A percentile compares a stretch with the other conserved stretches of the same genome.
phyloP scores from a whole-genome alignment of 257 asterid genomes.

The Catharanthus roseus region DNA sequence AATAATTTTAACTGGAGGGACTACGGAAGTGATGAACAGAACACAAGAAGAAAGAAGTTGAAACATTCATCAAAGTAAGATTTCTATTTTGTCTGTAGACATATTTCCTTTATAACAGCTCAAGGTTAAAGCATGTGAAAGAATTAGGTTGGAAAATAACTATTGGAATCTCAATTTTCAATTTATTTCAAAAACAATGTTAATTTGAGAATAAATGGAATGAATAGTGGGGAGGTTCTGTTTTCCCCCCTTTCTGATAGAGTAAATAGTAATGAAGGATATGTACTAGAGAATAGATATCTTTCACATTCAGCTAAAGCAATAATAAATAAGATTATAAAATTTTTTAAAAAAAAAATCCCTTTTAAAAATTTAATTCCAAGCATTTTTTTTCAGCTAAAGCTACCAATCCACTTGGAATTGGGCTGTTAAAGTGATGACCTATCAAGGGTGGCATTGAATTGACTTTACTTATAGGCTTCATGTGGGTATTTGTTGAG shows the following conservation, averaged over 20 bases:
- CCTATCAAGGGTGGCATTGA: too few relatives aligned
- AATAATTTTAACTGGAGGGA: slow-evolving; percentile 27
- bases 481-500: too few relatives aligned
- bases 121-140: background rate
- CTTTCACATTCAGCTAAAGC: background rate
- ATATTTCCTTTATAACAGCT: background rate
- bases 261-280: background rate
- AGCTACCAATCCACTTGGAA: too few relatives aligned
- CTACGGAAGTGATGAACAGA: slow-evolving; percentile 20
- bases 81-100: background rate
- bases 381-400: too few relatives aligned
- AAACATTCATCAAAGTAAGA: slow-evolving; percentile 29
- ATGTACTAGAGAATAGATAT: background rate
- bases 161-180: background rate
- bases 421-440: too few relatives aligned
- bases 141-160: background rate
- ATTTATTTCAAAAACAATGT: background rate
- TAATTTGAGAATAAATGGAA: background rate
- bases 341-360: too few relatives aligned
- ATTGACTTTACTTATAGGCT: too few relatives aligned
- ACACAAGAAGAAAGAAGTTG: slow-evolving; percentile 41
- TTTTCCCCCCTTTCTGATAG: too few relatives aligned
- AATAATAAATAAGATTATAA: too few relatives aligned
- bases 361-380: too few relatives aligned
- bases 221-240: background rate